Evolutionary conservation across 139 green algal genomes (phyloP).

Genomic region (Chlorella sp.): DNA sequence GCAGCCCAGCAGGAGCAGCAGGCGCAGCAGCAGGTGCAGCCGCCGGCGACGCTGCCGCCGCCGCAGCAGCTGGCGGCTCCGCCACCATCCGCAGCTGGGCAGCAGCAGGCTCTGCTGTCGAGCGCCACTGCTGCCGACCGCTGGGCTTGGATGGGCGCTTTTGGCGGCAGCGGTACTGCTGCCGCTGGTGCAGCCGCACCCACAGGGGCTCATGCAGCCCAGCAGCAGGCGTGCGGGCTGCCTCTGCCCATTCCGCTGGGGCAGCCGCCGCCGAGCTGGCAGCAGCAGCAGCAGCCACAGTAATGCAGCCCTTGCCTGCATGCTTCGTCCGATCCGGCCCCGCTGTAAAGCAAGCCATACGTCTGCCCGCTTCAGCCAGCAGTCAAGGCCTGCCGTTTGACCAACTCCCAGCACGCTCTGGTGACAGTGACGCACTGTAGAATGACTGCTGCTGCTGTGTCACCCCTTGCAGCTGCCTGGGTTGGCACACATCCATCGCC

Average conservation of each 20-base stretch:
- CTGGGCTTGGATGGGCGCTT: not conserved
- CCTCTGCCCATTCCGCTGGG: too few relatives aligned
- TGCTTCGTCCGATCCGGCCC: too few relatives aligned
- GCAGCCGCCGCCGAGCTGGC: not conserved
- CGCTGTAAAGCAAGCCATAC: too few relatives aligned
- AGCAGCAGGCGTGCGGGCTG: too few relatives aligned
- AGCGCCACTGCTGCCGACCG: not conserved
- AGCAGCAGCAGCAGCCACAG: not conserved
- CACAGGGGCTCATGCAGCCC: not conserved
- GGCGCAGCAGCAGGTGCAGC: not conserved
- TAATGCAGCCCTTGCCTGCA: not conserved
- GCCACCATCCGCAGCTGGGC: not conserved
- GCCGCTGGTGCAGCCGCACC: not conserved
- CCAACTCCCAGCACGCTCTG: too few relatives aligned
- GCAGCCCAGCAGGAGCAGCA: not conserved
- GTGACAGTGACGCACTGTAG: too few relatives aligned
- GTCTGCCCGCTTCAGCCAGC: too few relatives aligned
- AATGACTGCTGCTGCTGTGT: too few relatives aligned
- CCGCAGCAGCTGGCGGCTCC: not conserved
- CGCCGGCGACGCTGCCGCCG: not conserved
- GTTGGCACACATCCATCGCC: too few relatives aligned
- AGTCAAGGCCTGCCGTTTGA: too few relatives aligned
- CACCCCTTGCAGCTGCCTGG: too few relatives aligned
- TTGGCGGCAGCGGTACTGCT: not conserved
- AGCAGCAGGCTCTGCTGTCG: not conserved